Percentiles rank a stretch among this genome's conserved stretches.
These are phyloP conservation scores for Saprolegnia parasitica DNA, from an alignment of 352 stramenopile genomes.

Conservation along the genomic window DNA sequence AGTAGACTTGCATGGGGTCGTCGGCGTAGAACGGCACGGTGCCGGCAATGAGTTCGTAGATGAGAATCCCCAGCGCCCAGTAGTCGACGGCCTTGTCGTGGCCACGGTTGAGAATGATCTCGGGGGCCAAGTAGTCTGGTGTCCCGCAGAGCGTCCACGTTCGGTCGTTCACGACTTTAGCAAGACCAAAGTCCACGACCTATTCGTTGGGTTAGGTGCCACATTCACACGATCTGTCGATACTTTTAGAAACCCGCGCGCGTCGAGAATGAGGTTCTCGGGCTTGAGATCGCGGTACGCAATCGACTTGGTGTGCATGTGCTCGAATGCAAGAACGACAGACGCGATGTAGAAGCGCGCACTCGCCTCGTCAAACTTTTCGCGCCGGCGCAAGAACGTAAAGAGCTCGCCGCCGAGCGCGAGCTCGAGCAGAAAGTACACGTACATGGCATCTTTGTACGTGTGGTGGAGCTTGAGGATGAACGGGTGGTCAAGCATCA, in stretches of 20 bases:
- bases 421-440: constrained; percentile 92
- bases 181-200: constrained; percentile 88
- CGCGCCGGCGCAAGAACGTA: constrained; percentile 76
- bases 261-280: constrained; percentile 85
- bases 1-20: constrained; percentile 89
- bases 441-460: constrained; percentile 86
- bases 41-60: constrained; percentile 86
- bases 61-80: constrained; percentile 86
- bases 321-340: constrained; percentile 86
- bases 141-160: constrained; percentile 91
- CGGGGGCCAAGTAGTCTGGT: constrained; percentile 88
- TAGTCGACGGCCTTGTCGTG: constrained; percentile 90
- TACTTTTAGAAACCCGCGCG: constrained; percentile 81
- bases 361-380: constrained; percentile 69
- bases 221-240: neutral
- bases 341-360: constrained; percentile 86
- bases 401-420: constrained; percentile 90
- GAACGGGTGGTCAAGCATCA: constrained; percentile 84
- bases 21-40: constrained; percentile 86
- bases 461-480: constrained; percentile 87
- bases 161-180: constrained; percentile 79
- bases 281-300: constrained; percentile 89
- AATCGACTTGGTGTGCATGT: constrained; percentile 87
- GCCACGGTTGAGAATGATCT: constrained; percentile 90
- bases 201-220: neutral